Evolutionary conservation across 202 grass and related monocot genomes (phyloP), one percentile per base, ranked within the genome.

Genomic region (Zoysia matrella): DNA sequence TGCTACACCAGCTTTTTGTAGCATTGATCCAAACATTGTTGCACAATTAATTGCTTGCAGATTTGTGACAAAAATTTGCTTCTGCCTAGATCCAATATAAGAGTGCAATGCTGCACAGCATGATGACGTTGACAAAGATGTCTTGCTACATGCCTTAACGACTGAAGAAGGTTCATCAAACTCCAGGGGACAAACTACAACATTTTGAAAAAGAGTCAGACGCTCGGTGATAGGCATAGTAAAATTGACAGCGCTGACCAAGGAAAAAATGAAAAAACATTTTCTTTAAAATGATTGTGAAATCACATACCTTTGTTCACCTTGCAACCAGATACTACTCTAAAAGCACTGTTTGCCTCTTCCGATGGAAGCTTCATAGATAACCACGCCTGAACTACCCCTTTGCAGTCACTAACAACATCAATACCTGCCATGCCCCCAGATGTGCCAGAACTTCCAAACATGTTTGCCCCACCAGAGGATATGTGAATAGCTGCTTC

Each of bases 291-390:
- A 30, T 30, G 39, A 48, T 62, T 67, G 45, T 73, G 72, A 43
- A 44, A 80, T 44, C 77, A 61, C 68, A 65, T 84, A 98, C 95
- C 92, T 98, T 93, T 98, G 84, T 98, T 98, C 80, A 98, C 90
- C 62, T 98, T 98, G 73, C 95, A 98, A 74, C 95, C 90, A 66
- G 92, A 94, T 79, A 98, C 84, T 79, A 98, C 93, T 83, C 95
- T 84, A 74, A 98, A 98, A 86, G 90, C 95, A 47, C 69, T 77
- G 73, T 98, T 95, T 2, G 74, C 84, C 4, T 76, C 88, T 60
- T 95, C 95, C 66, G 85, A 81, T 57, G 90, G 86, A 75, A 98
- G 88, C 55, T 95, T 98, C 79, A 80, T 82, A 40, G 90, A 94
- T 76, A 98, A 79, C 92, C 93, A 98, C 45, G 95, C 83, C 68